Base-by-base conservation (phyloP, 176 grass and related monocot species). In the Zizania latifolia region DNA sequence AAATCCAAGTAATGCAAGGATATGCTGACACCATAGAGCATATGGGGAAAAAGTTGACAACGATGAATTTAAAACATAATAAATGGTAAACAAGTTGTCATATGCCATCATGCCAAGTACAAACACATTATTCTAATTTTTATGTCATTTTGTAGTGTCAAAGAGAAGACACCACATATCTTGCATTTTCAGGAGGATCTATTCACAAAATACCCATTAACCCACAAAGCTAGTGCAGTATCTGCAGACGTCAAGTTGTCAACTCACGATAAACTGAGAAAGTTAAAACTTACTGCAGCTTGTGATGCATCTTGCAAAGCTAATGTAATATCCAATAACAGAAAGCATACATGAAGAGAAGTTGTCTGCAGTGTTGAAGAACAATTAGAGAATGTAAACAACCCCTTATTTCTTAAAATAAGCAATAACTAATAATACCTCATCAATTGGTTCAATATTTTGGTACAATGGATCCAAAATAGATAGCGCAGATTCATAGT, bases 391-490 rank as follows among this genome's bases (percentile, higher is more conserved):
- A 54, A 74, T 1, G 3, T 38, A 62, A 71, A 68, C 31, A 64
- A n/a, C 46, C n/a, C n/a, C 8, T 71, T 62, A 40, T 76, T 23
- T 23, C 10, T 55, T 10, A 73, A 72, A n/a, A 14, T 32, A 70
- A 64, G 53, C 8, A 58, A 64, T 67, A 29, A 24, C 10, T 56
- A 55, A 73, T 26, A 27, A 39, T 80, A 96, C 93, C 93, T 96
- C 93, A 83, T 96, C 89, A 81, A 96, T 87, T 50, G 77, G 86
- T 77, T 96, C 86, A 23, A 96, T 87, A 44, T 86, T 92, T 73
- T 51, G 73, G 62, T 83, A 96, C 35, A 92, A 71, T 51, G 81
- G 78, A 65, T 92, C 78, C 55, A 92, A 77, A 85, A 92, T 74
- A 54, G 86, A 86, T n/a, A 87, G 63, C 39, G 93, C 83, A 33